Evolutionary conservation across 495 filamentous ascomycete species (phyloP).

Genomic region (Neurospora sp.): DNA sequence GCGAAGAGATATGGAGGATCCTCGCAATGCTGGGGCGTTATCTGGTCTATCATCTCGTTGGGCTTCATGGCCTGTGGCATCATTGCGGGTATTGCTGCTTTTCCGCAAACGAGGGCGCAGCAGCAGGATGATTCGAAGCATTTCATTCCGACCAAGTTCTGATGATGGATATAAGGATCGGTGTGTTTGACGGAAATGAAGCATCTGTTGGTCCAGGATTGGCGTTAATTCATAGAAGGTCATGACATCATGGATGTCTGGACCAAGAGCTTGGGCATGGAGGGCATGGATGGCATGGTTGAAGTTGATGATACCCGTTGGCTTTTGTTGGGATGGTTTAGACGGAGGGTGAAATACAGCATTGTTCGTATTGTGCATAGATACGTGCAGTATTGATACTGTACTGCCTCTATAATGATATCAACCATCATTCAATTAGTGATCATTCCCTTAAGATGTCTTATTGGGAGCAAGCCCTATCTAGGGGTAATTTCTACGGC

Average conservation of each 20-base stretch:
- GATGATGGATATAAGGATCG: neutral
- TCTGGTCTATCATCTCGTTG: constrained; percentile 64
- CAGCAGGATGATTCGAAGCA: constrained; percentile 59
- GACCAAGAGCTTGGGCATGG: neutral
- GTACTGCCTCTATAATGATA: neutral
- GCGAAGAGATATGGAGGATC: constrained; percentile 68
- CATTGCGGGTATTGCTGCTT: constrained; percentile 64
- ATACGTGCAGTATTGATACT: neutral
- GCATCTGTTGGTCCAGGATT: neutral
- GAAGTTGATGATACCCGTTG: neutral
- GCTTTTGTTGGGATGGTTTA: neutral
- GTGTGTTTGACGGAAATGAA: neutral
- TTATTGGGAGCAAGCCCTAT: neutral
- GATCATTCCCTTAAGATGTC: neutral
- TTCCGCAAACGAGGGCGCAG: constrained; percentile 54
- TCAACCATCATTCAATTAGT: neutral
- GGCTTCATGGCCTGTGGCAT: constrained; percentile 62
- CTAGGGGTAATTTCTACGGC: too few relatives aligned
- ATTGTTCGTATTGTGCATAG: neutral
- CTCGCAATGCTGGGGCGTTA: constrained; percentile 71
- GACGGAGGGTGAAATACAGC: neutral
- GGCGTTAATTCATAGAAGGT: neutral
- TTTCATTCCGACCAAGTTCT: constrained; percentile 43
- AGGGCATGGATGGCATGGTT: neutral
- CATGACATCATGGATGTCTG: neutral